Conservation (phyloP, 1,284 basidiomycete genomes). For the Tilletiopsis washingtonensis region DNA sequence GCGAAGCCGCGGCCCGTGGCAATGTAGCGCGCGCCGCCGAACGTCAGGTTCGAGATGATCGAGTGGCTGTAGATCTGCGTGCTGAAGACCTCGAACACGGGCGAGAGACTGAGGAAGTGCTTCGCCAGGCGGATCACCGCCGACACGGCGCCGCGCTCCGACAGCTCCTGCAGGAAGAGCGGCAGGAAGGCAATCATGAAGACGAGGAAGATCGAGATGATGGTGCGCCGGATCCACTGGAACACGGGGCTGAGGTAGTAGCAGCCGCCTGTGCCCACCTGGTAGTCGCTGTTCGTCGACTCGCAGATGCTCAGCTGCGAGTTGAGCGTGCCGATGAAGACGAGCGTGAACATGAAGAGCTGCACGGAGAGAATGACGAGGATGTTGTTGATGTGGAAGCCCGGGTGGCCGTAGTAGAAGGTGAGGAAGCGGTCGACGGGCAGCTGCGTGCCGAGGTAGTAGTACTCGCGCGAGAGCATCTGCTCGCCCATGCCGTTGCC, state of each 20-base stretch:
- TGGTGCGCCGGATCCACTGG: conserved; percentile 47
- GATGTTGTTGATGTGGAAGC: conserved; percentile 99
- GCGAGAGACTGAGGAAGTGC: conserved; percentile 45
- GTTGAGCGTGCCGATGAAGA: conserved; percentile 46
- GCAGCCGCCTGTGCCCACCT: conserved; percentile 42
- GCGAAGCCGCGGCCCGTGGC: conserved; percentile 47
- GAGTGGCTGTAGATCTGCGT: conserved; percentile 47
- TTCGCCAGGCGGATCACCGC: conserved; percentile 44
- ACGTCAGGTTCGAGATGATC: conserved; percentile 46
- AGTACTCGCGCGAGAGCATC: conserved; percentile 97
- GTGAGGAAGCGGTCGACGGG: conserved; percentile 97
- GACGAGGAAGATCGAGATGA: conserved; percentile 47
- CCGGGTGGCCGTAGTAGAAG: conserved; percentile 98
- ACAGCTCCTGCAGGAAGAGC: conserved; percentile 46
- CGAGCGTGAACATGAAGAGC: conserved; percentile 46
- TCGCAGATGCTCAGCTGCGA: conserved; percentile 41
- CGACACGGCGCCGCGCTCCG: conserved; percentile 45
- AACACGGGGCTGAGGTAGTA: conserved; percentile 47
- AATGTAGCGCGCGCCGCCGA: conserved; percentile 48
- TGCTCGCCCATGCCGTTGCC: conserved; percentile 99
- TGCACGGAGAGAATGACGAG: conserved; percentile 52
- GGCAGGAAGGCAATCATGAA: conserved; percentile 48
- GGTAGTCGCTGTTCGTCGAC: conserved; percentile 41
- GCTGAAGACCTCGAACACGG: conserved; percentile 47
- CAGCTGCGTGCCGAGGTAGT: conserved; percentile 97